phyloP scores from a whole-genome alignment of 495 filamentous ascomycete genomes.

The Penicillium soppii region DNA sequence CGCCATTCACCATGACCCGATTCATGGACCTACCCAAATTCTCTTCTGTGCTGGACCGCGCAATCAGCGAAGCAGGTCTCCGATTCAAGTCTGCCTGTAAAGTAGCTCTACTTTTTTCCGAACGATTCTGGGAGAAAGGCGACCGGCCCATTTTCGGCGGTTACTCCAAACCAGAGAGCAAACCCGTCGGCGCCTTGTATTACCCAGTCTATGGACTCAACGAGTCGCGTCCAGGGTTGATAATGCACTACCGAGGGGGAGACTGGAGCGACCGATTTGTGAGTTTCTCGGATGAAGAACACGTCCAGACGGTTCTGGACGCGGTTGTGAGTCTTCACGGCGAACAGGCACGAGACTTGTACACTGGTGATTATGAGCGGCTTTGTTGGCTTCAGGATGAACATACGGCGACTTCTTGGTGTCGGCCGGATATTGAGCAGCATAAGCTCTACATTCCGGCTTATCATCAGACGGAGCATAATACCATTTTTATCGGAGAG shows the following conservation, averaged over 20 bases:
- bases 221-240: conserved; percentile 55
- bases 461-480: conserved; percentile 63
- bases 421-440: conserved; percentile 52
- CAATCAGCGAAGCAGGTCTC: conserved; percentile 50
- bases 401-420: conserved; percentile 51
- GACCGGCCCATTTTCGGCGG: conserved; percentile 59
- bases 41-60: conserved; percentile 44
- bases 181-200: conserved; percentile 55
- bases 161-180: conserved; percentile 50
- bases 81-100: conserved; percentile 62
- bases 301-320: conserved; percentile 53
- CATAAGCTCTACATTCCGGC: conserved; percentile 65
- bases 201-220: conserved; percentile 64
- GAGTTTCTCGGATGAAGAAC: conserved; percentile 48
- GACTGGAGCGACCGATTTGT: conserved; percentile 47
- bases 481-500: conserved; percentile 66
- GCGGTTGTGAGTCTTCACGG: conserved; percentile 61
- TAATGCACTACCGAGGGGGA: conserved; percentile 54
- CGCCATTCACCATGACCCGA: conserved; percentile 29
- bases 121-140: conserved; percentile 67
- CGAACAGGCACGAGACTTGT: conserved; percentile 49
- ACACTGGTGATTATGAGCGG: conserved; percentile 56
- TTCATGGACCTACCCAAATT: conserved; percentile 27
- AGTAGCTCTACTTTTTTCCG: conserved; percentile 59
- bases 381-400: conserved; percentile 58